Conservation (phyloP, 495 filamentous ascomycete species). For the Penicillium mononematosum region DNA sequence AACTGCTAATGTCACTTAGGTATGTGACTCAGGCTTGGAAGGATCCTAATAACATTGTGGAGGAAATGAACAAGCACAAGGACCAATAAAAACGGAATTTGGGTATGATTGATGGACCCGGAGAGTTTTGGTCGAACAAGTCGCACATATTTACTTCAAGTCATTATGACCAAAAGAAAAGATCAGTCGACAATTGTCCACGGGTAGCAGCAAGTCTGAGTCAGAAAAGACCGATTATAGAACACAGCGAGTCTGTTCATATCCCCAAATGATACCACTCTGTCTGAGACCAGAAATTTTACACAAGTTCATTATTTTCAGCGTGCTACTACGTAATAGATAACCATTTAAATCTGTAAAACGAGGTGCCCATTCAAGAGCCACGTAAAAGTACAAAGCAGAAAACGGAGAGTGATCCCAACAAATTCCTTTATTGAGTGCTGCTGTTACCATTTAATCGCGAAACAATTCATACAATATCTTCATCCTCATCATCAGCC, state of each 20-base stretch:
- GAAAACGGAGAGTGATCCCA: neutral
- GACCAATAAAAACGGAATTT: neutral
- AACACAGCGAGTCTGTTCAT: neutral
- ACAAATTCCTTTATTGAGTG: neutral
- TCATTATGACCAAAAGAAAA: neutral
- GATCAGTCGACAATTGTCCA: neutral
- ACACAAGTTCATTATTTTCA: neutral
- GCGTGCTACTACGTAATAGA: neutral
- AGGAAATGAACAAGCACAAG: conserved; percentile 40
- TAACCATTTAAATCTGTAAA: neutral
- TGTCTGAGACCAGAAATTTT: neutral
- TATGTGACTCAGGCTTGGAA: conserved; percentile 60
- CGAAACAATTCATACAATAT: conserved; percentile 36
- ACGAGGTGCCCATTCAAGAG: neutral
- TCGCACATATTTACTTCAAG: neutral
- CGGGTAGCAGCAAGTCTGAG: neutral
- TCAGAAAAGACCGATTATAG: neutral
- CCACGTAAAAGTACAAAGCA: neutral
- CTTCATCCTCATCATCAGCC: conserved; percentile 32
- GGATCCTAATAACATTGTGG: conserved; percentile 58
- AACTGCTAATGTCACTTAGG: conserved; percentile 31
- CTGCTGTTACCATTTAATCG: neutral
- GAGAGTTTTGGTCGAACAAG: neutral
- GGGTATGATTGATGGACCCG: neutral
- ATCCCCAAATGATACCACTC: neutral